These are phyloP conservation scores for Pilasporangium apinafurcum DNA, from an alignment of 352 stramenopile genomes.

Conservation along the genomic window DNA sequence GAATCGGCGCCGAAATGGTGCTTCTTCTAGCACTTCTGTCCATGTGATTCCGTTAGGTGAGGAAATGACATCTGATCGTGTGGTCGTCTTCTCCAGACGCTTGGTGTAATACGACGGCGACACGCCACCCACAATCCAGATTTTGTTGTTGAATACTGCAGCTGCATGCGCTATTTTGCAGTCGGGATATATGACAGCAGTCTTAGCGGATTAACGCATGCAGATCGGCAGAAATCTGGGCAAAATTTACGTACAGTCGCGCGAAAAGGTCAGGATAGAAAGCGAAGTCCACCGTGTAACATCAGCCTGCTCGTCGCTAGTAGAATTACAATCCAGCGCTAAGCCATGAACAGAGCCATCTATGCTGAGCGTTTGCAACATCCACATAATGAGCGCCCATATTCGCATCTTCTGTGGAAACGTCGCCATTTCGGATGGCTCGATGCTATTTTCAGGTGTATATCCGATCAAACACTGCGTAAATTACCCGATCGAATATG, in stretches of 20 bases:
- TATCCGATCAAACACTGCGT: no score
- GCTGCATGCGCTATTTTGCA: constrained; percentile 52
- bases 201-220: not conserved
- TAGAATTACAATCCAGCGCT: constrained; percentile 43
- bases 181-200: not conserved
- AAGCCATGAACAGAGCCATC: constrained; percentile 1
- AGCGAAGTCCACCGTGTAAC: constrained; percentile 46
- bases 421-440: no score
- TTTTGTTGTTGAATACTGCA: constrained; percentile 41
- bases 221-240: not conserved
- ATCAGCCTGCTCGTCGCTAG: constrained; percentile 25
- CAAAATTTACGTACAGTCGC: constrained; percentile 35
- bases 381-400: not conserved
- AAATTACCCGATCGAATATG: no score
- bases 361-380: not conserved
- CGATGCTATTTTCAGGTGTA: no score
- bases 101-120: constrained; percentile 76
- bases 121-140: constrained; percentile 71
- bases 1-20: constrained; percentile 63
- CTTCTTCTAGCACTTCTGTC: constrained; percentile 63
- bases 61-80: constrained; percentile 56
- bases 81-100: constrained; percentile 57
- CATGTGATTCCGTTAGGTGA: constrained; percentile 53
- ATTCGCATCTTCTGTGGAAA: no score
- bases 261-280: constrained; percentile 47